Evolutionary conservation across 2,329 filamentous ascomycete species (phyloP).

Genomic region (Aspergillus fumigatiaffinis): DNA sequence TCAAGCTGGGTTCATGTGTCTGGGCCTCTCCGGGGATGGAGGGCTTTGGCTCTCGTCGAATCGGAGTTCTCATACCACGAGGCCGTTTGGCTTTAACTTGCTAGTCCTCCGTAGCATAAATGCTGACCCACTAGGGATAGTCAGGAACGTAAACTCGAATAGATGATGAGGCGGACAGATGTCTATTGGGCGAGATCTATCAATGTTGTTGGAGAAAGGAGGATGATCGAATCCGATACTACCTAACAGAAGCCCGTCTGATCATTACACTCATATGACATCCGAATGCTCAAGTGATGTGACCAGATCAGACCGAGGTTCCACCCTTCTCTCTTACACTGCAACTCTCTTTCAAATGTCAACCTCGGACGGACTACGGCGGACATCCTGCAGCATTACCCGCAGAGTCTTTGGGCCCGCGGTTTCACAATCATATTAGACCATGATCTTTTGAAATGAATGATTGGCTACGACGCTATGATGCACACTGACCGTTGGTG

Average conservation of each 20-base stretch:
- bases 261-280: not conserved
- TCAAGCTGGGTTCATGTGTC: constrained; percentile 9
- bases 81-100: not conserved
- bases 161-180: not conserved
- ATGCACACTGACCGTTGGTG: not conserved
- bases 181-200: not conserved
- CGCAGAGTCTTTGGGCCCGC: not conserved
- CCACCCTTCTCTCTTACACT: not conserved
- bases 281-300: not conserved
- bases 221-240: not conserved
- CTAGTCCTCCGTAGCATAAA: not conserved
- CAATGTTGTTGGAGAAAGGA: not conserved
- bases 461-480: not conserved
- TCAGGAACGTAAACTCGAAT: not conserved
- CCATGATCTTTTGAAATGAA: not conserved
- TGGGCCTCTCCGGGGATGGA: constrained; percentile 19
- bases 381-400: not conserved
- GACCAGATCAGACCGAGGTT: not conserved
- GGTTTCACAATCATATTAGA: not conserved
- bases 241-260: not conserved
- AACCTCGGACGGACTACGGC: not conserved
- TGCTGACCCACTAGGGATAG: not conserved
- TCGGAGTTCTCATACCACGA: constrained; percentile 14
- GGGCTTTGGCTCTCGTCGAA: constrained; percentile 7
- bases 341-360: not conserved